phyloP scores from a whole-genome alignment of 1,139 yeast species.

The Suhomyces taliae region DNA sequence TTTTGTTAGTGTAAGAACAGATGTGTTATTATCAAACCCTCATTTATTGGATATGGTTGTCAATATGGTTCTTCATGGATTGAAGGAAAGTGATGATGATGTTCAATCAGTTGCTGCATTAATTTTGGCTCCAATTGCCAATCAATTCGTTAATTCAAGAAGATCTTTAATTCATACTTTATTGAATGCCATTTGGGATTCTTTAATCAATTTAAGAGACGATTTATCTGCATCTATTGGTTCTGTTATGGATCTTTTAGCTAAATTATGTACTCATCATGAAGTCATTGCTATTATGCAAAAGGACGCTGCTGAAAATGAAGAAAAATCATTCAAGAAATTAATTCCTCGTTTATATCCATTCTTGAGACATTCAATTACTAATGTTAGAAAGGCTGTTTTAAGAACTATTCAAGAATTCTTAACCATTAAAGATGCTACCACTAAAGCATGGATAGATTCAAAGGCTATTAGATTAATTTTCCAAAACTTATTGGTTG shows the following conservation, averaged over 20 bases:
- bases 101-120: slow-evolving; percentile 98
- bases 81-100: slow-evolving; percentile 86
- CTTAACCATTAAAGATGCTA: slow-evolving; percentile 62
- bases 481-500: slow-evolving; percentile 85
- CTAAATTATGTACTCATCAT: slow-evolving; percentile 80
- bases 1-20: slow-evolving; percentile 87
- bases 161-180: slow-evolving; percentile 62
- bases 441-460: slow-evolving; percentile 76
- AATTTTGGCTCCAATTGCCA: slow-evolving; percentile 85
- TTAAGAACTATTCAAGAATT: slow-evolving; percentile 79
- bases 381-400: slow-evolving; percentile 89
- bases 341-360: slow-evolving; percentile 93
- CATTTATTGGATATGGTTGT: slow-evolving; percentile 71
- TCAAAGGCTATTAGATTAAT: slow-evolving; percentile 70
- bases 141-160: slow-evolving; percentile 71
- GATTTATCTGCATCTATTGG: slow-evolving; percentile 95
- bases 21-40: slow-evolving; percentile 59
- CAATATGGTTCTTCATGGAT: slow-evolving; percentile 83
- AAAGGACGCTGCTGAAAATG: slow-evolving; percentile 51
- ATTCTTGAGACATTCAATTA: slow-evolving; percentile 88
- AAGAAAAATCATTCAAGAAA: slow-evolving; percentile 57
- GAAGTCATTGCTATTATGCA: slow-evolving; percentile 75
- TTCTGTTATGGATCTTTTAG: slow-evolving; percentile 90
- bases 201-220: slow-evolving; percentile 79
- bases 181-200: slow-evolving; percentile 82